Base-by-base conservation (phyloP, 1,284 basidiomycete genomes). In the Ganoderma lingzhi region DNA sequence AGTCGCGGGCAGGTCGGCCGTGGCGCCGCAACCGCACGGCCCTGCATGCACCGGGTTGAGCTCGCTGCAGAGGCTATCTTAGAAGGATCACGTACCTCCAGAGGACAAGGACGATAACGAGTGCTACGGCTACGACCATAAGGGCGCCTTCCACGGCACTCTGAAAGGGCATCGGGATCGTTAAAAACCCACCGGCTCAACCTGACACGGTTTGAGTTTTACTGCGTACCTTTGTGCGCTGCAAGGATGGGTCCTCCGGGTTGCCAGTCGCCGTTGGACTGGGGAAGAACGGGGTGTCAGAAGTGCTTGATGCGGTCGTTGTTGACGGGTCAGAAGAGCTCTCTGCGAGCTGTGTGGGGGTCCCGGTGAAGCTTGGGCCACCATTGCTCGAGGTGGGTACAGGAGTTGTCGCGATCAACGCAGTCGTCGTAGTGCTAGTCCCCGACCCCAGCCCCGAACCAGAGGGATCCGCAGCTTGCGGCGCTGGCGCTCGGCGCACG, bases 141-240 rank as follows among this genome's bases (percentile, higher is more conserved):
- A 74, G 65, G 8, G 68, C 70, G 61, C 73, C 63, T 32, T 74
- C 73, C 2, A 74, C 67, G 10, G 67, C 69, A 37, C 14, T 68
- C 73, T 74, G 48, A 30, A 1, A 37, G 32, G 9, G 59, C 17
- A 32, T 28, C 9, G 28, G 30, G 30, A 19, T 17, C 30, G 15
- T 32, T 28, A 32, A 56, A 6, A 30, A 5, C 53, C 30, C 14
- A 56, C 32, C 53, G 14, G 9, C 9, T 35, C 53, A 28, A 51
- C 23, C 8, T 28, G 23, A 51, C 23, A 14, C 19, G 30, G 14
- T 17, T 35, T 32, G n/a, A 17, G 19, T 28, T 30, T 30, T 2
- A 32, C 30, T 56, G 30, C 70, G 37, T 45, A 71, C 72, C 70
- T 73, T 73, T 0, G 66, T 70, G 62, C 59, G 68, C 28, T 59